Evolutionary conservation across 2,329 filamentous ascomycete species (phyloP).

Genomic region (Macrophomina tecta): DNA sequence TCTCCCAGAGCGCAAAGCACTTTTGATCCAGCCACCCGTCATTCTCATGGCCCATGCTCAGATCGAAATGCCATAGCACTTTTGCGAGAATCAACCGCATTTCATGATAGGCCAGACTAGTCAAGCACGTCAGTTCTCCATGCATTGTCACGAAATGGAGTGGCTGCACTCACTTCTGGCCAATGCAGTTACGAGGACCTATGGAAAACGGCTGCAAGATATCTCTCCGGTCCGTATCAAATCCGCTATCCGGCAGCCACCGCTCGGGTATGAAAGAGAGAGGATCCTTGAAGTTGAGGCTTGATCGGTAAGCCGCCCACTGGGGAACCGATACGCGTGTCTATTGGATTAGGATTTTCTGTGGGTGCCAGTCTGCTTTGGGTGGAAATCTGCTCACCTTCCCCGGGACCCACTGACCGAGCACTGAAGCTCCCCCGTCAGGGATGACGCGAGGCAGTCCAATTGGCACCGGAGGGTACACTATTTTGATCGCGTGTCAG

Average conservation of each 20-base stretch:
- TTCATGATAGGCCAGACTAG: too few species aligned
- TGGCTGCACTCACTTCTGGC: constrained; percentile 40
- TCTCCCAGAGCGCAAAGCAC: too few species aligned
- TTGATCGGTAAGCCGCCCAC: constrained; percentile 24
- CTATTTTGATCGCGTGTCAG: not conserved
- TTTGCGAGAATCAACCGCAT: too few species aligned
- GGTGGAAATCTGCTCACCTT: constrained; percentile 27
- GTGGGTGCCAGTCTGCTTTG: not conserved
- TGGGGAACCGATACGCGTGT: constrained; percentile 34
- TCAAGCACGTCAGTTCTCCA: too few species aligned
- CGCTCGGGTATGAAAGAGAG: constrained; percentile 48
- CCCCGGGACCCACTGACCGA: constrained; percentile 45
- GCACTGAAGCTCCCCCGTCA: constrained; percentile 44
- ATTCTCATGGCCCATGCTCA: too few species aligned
- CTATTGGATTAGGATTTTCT: not conserved
- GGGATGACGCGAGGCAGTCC: constrained; percentile 43
- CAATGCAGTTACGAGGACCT: constrained; percentile 49
- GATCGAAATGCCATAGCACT: too few species aligned
- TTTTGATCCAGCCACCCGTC: too few species aligned
- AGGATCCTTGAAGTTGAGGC: constrained; percentile 43
- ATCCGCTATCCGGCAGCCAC: constrained; percentile 43
- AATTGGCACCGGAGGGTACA: constrained; percentile 49
- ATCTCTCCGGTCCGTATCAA: constrained; percentile 38
- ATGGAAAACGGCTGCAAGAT: constrained; percentile 53
- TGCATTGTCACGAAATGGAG: too few species aligned